Base-by-base conservation (phyloP, 1,284 basidiomycete species). In the Lignosus rhinocerotis region DNA sequence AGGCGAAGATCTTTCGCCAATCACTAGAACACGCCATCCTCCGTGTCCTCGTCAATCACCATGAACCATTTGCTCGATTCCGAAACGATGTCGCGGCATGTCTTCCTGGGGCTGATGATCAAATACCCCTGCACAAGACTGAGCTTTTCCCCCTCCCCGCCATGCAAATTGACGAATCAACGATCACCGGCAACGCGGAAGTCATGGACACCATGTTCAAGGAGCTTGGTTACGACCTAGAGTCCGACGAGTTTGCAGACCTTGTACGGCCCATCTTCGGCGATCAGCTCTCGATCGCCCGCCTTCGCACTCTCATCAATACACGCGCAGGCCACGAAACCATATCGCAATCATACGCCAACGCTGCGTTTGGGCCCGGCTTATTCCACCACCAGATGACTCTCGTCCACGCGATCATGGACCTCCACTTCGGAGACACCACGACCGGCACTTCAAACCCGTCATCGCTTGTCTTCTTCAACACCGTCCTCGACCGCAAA, bases 311-410 rank as follows among this genome's bases (percentile, higher is more conserved):
- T 3, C 48, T 77, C 2, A 58, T 65, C 2, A 59, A 58, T 32
- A 68, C 70, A 36, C 69, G 75, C 3, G 70, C 69, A 0, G 77
- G 77, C 0, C 71, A 79, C n/a, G 75, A 77, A 39, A 60, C 49
- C 4, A 69, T 70, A 0, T 66, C 62, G 31, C 48, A 55, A 11
- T 70, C 69, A 0, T 72, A 71, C 36, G 60, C 66, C 0, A 70
- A 71, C 62, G 66, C 61, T 0, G 65, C 67, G 1, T 72, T 67
- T 58, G 63, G 73, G 9, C 72, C 73, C 0, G 77, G 76, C 0
- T 62, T 79, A 2, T 79, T 79, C 60, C 77, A 78, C 56, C 66
- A 65, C 17, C 73, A 76, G 56, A 75, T 78, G 47, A 69, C 75
- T 1, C 69, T 70, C 8, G 63, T 69, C 2, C 67, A 70, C 46